Evolutionary conservation across 169 alveolate genomes (phyloP).

Genomic region (Plasmodium knowlesi): DNA sequence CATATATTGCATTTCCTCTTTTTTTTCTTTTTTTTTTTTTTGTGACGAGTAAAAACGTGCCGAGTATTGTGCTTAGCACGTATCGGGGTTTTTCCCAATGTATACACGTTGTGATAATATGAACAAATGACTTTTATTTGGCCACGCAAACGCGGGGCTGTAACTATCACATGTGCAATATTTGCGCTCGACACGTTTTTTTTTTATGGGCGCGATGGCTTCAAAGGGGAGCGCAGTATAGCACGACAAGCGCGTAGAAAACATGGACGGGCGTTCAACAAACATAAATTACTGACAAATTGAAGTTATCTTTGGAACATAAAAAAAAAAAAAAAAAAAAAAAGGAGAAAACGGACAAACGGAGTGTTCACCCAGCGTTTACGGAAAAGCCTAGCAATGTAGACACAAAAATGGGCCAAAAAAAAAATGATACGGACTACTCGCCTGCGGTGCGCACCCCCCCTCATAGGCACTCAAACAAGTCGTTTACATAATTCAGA

Average conservation of each 20-base stretch:
- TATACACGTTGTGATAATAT: not conserved
- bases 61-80: not conserved
- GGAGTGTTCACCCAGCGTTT: not conserved
- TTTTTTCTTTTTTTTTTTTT: not conserved
- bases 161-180: not conserved
- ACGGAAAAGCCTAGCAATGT: not conserved
- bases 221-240: not conserved
- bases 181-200: not conserved
- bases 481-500: conserved; percentile 61
- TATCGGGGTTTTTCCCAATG: not conserved
- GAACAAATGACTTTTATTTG: not conserved
- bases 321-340: not conserved
- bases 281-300: not conserved
- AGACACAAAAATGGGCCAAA: not conserved
- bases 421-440: not conserved
- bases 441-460: not conserved
- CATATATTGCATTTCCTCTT: not conserved
- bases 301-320: not conserved
- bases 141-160: not conserved
- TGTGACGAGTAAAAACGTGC: not conserved
- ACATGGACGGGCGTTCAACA: not conserved
- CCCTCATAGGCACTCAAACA: conserved; percentile 60
- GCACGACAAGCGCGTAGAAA: not conserved
- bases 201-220: not conserved
- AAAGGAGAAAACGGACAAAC: not conserved